Conservation (phyloP, 2,329 filamentous ascomycete genomes). For the Trichoderma atroviride region DNA sequence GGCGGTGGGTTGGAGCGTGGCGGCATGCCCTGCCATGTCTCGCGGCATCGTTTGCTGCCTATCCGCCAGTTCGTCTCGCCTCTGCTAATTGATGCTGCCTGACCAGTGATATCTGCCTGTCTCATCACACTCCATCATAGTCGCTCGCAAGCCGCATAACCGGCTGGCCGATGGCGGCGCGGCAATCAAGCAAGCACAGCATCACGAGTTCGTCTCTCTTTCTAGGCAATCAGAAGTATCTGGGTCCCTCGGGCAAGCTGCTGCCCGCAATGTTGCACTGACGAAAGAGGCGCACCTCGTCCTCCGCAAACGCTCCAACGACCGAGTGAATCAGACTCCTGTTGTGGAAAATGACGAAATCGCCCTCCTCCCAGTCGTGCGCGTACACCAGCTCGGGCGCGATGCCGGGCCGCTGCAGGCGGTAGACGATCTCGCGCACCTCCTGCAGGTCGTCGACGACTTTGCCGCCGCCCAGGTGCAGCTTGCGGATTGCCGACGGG, state of each 20-base stretch:
- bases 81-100: not conserved
- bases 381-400: conserved; percentile 68
- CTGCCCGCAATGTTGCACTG: conserved; percentile 80
- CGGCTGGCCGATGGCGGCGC: conserved; percentile 19
- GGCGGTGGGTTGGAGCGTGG: not conserved
- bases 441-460: conserved; percentile 68
- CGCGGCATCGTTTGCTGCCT: not conserved
- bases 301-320: conserved; percentile 70
- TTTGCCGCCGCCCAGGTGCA: conserved; percentile 67
- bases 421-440: conserved; percentile 69
- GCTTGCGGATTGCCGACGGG: conserved; percentile 68
- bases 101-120: not conserved
- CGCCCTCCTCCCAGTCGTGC: conserved; percentile 77
- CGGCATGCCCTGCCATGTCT: not conserved
- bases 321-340: conserved; percentile 74
- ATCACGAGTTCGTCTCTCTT: not conserved
- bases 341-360: conserved; percentile 79
- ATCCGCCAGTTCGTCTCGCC: not conserved
- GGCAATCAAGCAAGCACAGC: not conserved
- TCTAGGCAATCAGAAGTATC: not conserved
- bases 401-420: conserved; percentile 72
- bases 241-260: conserved; percentile 56
- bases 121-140: not conserved
- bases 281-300: conserved; percentile 74
- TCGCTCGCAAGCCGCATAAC: not conserved